phyloP scores from a whole-genome alignment of 1,139 yeast genomes.

The Fermentozyma sake region DNA sequence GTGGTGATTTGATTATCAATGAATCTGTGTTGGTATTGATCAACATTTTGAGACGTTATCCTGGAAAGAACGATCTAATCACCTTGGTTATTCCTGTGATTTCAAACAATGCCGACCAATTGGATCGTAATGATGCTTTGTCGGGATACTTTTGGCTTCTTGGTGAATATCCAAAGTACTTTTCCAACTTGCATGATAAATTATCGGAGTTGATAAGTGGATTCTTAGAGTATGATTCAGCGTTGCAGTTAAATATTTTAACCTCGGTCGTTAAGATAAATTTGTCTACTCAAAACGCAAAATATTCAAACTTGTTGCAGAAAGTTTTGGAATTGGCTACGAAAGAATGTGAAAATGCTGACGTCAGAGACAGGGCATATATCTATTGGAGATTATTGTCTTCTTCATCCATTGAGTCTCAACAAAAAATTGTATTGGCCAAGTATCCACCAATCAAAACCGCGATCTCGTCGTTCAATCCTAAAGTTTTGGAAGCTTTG shows the following conservation, averaged over 20 bases:
- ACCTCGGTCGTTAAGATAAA: slow-evolving; percentile 78
- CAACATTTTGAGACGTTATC: slow-evolving; percentile 77
- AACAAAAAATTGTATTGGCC: slow-evolving; percentile 50
- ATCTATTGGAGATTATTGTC: slow-evolving; percentile 92
- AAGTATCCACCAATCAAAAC: slow-evolving; percentile 69
- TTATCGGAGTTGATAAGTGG: slow-evolving; percentile 49
- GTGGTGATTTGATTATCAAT: slow-evolving; percentile 70
- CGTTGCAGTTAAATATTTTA: slow-evolving; percentile 71
- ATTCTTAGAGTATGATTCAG: slow-evolving; percentile 69
- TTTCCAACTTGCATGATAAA: slow-evolving; percentile 47
- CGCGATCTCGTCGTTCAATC: slow-evolving; percentile 68
- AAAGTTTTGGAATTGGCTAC: slow-evolving; percentile 73
- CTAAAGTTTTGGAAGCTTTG: slow-evolving; percentile 62
- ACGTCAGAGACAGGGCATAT: slow-evolving; percentile 90
- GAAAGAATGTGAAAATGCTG: slow-evolving; percentile 79
- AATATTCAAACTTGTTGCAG: slow-evolving; percentile 53
- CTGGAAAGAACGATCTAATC: slow-evolving; percentile 53
- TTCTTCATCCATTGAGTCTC: slow-evolving; percentile 38
- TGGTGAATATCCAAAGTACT: slow-evolving; percentile 81
- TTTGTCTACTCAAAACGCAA: slow-evolving; percentile 40
- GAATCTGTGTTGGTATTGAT: slow-evolving; percentile 76
- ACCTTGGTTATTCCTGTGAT: slow-evolving; percentile 70
- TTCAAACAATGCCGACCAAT: slow-evolving; percentile 52
- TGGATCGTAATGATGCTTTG: slow-evolving; percentile 60
- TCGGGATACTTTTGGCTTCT: slow-evolving; percentile 84